Base-by-base conservation (phyloP, 345 rosid genomes). In the Capsella bursapastoris region DNA sequence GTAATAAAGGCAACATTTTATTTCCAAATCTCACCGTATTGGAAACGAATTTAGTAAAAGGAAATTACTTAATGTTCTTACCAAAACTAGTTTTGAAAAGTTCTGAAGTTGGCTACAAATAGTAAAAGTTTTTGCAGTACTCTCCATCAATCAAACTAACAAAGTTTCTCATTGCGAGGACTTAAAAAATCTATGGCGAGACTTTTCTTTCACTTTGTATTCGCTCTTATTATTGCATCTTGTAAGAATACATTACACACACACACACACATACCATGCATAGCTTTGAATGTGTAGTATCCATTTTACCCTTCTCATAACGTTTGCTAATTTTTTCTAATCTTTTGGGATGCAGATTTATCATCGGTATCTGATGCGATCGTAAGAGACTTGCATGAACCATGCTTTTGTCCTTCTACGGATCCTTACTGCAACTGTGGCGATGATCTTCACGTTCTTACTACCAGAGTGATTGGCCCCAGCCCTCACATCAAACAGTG, bases 171-270 rank as follows among this genome's bases (percentile, higher is more conserved):
- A 55, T 28, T 55, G 9, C 34, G 14, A 32, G 2, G 41, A 32
- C 41, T 45, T 45, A 8, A 57, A 34, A 34, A 3, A 57, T n/a
- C 47, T 10, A 59, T 73, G 77, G 64, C 40, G 6, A 64, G 27
- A 35, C 7, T 27, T 34, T 32, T 44, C 38, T 47, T 64, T 56
- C 71, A 64, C 0, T 18, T 73, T 2, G 10, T 55, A 32, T 47
- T 45, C 14, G 57, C 14, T 55, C 49, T 73, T n/a, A 45, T 25
- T n/a, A 8, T 45, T 55, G 57, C 38, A 45, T 64, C 49, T 73
- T 64, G 77, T 73, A 55, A 55, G 70, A 22, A 64, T 47, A n/a
- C 18, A 8, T n/a, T 68, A 2, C 41, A 9, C 8, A 35, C 28
- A 22, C 2, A 2, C 22, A 22, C 22, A 22, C 25, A 22, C 13